These are phyloP conservation scores for Suillus weaverae DNA, from an alignment of 768 basidiomycete species.

Conservation along the genomic window DNA sequence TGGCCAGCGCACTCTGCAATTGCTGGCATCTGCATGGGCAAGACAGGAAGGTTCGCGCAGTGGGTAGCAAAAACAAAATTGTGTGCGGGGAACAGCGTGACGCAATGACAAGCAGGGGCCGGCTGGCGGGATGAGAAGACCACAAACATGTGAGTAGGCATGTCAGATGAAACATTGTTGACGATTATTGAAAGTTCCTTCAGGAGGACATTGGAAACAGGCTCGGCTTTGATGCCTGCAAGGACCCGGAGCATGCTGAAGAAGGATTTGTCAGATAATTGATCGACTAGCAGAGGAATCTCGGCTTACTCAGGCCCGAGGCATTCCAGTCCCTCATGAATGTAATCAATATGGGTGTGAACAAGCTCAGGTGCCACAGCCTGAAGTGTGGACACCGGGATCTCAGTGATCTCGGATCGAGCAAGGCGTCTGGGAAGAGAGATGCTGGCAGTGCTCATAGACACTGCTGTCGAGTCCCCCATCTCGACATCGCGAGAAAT, in stretches of 20 bases:
- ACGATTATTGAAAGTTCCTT: slow-evolving; percentile 26
- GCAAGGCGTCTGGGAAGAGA: slow-evolving; percentile 26
- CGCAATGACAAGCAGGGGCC: slow-evolving; percentile 26
- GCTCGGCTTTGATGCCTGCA: slow-evolving; percentile 26
- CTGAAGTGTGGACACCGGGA: slow-evolving; percentile 17
- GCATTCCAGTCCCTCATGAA: slow-evolving; percentile 27
- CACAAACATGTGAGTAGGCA: slow-evolving; percentile 34
- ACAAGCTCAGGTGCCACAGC: slow-evolving; percentile 29
- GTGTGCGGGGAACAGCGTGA: slow-evolving; percentile 38
- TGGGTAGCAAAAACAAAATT: slow-evolving; percentile 35
- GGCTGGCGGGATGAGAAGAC: slow-evolving; percentile 28
- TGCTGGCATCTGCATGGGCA: slow-evolving; percentile 17
- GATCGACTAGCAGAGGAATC: not conserved
- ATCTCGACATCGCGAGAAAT: slow-evolving; percentile 7
- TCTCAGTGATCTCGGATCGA: slow-evolving; percentile 17
- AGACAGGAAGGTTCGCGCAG: slow-evolving; percentile 29
- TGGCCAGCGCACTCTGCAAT: slow-evolving; percentile 19
- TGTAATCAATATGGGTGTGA: slow-evolving; percentile 23
- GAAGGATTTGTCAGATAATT: slow-evolving; percentile 12
- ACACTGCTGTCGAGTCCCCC: slow-evolving; percentile 10
- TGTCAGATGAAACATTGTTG: slow-evolving; percentile 31
- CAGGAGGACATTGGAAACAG: slow-evolving; percentile 24
- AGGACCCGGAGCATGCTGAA: slow-evolving; percentile 34
- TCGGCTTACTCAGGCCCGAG: slow-evolving; percentile 29
- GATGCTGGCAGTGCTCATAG: slow-evolving; percentile 10